Percentiles rank a stretch among this genome's conserved stretches.
These are phyloP conservation scores for Vairimorpha ceranae DNA, from an alignment of 371 early-diverging fungal genomes.

Conservation along the genomic window DNA sequence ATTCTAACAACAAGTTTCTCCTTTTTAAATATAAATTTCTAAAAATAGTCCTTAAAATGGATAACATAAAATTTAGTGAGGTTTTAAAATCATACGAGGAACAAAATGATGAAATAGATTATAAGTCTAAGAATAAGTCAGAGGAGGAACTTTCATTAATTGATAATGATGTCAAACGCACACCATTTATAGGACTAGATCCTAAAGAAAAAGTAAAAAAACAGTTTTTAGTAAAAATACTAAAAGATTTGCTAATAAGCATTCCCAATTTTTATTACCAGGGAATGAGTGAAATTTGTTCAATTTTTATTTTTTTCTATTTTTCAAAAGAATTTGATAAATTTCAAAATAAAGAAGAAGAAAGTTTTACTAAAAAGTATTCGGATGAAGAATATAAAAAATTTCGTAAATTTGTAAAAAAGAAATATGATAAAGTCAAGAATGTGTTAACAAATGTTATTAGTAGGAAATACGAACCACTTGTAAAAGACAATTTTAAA, in stretches of 20 bases:
- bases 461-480: constrained; percentile 40
- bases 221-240: constrained; percentile 31
- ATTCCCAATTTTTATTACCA: constrained; percentile 52
- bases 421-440: constrained; percentile 4
- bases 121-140: background rate
- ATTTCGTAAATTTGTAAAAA: constrained; percentile 6
- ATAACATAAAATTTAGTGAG: constrained; percentile 23
- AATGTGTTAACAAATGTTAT: constrained; percentile 43
- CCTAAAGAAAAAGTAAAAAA: background rate
- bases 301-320: constrained; percentile 48
- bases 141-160: constrained; percentile 15
- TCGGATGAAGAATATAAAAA: background rate
- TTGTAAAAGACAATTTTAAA: constrained; percentile 45
- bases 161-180: constrained; percentile 41
- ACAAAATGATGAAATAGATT: constrained; percentile 9
- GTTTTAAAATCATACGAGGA: constrained; percentile 20
- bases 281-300: constrained; percentile 57
- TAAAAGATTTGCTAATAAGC: constrained; percentile 27
- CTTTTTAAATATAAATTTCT: too few species aligned
- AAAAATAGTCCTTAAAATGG: constrained; percentile 17
- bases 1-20: too few species aligned
- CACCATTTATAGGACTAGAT: constrained; percentile 22
- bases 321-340: constrained; percentile 19
- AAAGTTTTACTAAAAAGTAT: background rate
- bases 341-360: background rate